A percentile compares a stretch with the other conserved stretches of the same genome.
phyloP scores from a whole-genome alignment of 2,329 filamentous ascomycete genomes.

The Byssoonygena ceratinophila region DNA sequence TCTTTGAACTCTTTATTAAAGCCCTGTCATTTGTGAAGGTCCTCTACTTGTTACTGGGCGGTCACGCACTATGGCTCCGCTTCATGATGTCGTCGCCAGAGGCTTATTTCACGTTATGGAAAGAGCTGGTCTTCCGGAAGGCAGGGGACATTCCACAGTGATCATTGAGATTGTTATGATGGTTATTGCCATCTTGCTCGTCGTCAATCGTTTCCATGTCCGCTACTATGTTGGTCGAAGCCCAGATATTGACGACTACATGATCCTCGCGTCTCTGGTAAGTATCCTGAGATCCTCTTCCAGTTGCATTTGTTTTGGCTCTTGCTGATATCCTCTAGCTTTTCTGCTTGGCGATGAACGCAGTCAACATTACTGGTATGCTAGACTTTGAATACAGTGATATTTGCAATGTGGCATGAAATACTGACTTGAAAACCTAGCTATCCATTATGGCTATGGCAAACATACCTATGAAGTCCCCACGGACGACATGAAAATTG shows the following conservation, averaged over 20 bases:
- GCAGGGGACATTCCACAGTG: constrained; percentile 19
- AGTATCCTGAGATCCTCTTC: background rate
- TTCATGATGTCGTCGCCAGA: background rate
- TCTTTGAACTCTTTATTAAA: background rate
- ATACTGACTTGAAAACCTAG: constrained; percentile 12
- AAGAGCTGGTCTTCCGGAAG: constrained; percentile 15
- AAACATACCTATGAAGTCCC: constrained; percentile 17
- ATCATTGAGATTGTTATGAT: constrained; percentile 21
- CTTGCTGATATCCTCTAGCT: constrained; percentile 15
- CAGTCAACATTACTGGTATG: constrained; percentile 21
- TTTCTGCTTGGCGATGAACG: constrained; percentile 22
- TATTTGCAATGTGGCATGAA: background rate
- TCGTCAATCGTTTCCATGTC: constrained; percentile 22
- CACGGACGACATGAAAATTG: constrained; percentile 19
- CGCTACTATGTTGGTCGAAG: constrained; percentile 19
- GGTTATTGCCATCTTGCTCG: constrained; percentile 19
- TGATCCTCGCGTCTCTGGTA: constrained; percentile 24
- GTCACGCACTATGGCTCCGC: background rate
- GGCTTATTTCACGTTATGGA: background rate
- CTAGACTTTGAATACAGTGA: background rate
- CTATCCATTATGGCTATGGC: constrained; percentile 25
- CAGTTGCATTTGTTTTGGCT: background rate
- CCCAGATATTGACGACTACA: constrained; percentile 23
- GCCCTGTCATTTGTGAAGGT: no score
- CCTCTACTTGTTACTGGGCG: no score